Evolutionary conservation across 2,329 filamentous ascomycete species (phyloP).

Genomic region (Hypoxylon sp.): DNA sequence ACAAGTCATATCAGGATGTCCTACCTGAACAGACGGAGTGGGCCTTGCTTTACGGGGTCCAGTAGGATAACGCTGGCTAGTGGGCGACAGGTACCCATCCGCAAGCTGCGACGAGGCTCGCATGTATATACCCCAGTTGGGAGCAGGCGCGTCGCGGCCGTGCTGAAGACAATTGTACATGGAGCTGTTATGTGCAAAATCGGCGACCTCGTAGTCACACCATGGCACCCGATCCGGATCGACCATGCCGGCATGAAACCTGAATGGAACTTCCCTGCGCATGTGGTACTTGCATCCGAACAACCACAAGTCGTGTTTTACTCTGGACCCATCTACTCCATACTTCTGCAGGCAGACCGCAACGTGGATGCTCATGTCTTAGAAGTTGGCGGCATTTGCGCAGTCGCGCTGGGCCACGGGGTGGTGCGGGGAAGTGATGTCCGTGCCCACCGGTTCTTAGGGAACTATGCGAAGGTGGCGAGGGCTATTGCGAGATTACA

Average conservation of each 20-base stretch:
- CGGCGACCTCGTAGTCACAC: conserved; percentile 66
- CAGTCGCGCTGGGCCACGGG: conserved; percentile 73
- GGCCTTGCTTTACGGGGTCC: conserved; percentile 69
- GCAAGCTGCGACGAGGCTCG: conserved; percentile 62
- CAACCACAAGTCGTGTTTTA: conserved; percentile 53
- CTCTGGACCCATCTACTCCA: conserved; percentile 69
- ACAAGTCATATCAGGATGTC: conserved; percentile 46
- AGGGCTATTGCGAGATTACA: conserved; percentile 58
- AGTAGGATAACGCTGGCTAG: conserved; percentile 63
- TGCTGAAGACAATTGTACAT: conserved; percentile 66
- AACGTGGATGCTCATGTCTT: conserved; percentile 66
- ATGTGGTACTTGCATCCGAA: conserved; percentile 54
- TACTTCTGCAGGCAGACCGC: conserved; percentile 66
- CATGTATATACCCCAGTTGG: conserved; percentile 67
- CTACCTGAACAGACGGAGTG: conserved; percentile 59
- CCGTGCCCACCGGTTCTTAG: conserved; percentile 69
- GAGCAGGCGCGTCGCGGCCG: conserved; percentile 62
- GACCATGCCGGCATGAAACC: conserved; percentile 45
- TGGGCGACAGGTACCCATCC: conserved; percentile 59
- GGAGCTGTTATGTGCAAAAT: conserved; percentile 62
- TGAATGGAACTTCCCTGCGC: conserved; percentile 65
- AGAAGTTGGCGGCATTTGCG: conserved; percentile 63
- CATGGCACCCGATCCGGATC: conserved; percentile 70
- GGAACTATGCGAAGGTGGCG: conserved; percentile 63
- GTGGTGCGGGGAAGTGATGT: conserved; percentile 59